Evolutionary conservation across 2,329 filamentous ascomycete species (phyloP), one percentile per base, ranked within the genome.

Genomic region (Myriosclerotinia duriaeana): DNA sequence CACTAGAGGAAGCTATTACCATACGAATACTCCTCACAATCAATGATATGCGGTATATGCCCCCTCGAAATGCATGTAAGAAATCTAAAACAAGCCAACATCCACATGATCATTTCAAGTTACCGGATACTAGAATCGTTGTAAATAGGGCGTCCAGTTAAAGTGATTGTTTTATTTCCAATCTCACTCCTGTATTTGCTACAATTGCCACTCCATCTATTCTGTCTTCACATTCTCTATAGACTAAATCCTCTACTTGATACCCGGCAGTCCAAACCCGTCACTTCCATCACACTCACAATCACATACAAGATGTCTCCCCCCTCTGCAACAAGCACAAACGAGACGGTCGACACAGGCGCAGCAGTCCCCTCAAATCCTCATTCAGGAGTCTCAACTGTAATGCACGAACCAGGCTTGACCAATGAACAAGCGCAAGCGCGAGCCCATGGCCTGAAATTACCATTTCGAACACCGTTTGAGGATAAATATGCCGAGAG

Each of bases 401-500:
- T 61, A 17, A 67, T 70, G 14, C 71, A 68, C 15, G 72, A 74
- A 40, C 71, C 71, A 1, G 72, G 70, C 1, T 34, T 73, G 4
- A 64, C 68, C 2, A 68, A 69, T 46, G 46, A 67, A 26, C 68
- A 71, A 64, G 68, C 59, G 3, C 40, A 67, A 20, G 69, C 66
- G 58, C 34, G 56, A 65, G 30, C 68, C 12, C 60, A n/a, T 7
- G 62, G 67, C 52, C 48, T 63, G 2, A 56, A 15, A 20, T 53
- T 68, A 12, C 66, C 68, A 11, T 4, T 9, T 1, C 64, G 66
- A 9, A 69, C 69, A 5, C 68, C 50, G 0, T 77, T 77, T 61
- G 70, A 69, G 42, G 74, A 78, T 66, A 74, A 74, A 63, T 74
- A 75, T 54, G 69, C 75, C 30, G 76, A 78, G 72, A 70, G 77